Base-by-base conservation (phyloP, 176 grass and related monocot genomes). In the Carex scoparia region DNA sequence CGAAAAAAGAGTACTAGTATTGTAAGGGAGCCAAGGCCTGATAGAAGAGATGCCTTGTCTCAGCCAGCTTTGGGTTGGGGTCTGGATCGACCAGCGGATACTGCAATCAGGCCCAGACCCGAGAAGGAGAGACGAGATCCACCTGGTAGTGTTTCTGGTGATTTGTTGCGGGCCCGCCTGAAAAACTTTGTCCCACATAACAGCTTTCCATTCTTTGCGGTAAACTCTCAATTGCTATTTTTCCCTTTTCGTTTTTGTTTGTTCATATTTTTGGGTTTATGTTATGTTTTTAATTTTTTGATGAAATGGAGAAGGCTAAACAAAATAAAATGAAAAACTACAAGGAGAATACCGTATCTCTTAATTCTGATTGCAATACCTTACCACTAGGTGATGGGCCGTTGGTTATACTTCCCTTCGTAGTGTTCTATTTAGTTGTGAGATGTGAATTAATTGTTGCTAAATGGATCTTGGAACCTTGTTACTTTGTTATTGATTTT, bases 181-280 rank as follows among this genome's bases (percentile, higher is more conserved):
- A 94, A 89, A 79, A 95, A 87, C 16, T 88, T 91, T 57, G 90
- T 92, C 82, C 89, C 89, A 62, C 86, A 98, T 84, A 82, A 73
- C 85, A 92, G 93, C 84, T 99, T 99, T 80, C 96, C 96, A n/a
- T 99, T 95, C 79, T 89, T 63, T 88, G 85, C 89, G 16, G 97
- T 99, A 99, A 84, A 90, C 77, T 35, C 65, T 71, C 64, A 82
- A 84, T 54, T 46, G 5, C 57, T 84, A 58, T 85, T n/a, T 54
- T 54, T 73, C 2, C 56, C 83, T 81, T 31, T 60, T 49, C 18
- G 14, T 72, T 67, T 79, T 71, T 51, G 61, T 91, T 70, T 69
- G 2, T 57, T 59, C 31, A 68, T 65, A 68, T 74, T 59, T 82
- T 28, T 53, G 1, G 19, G 76, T 42, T 84, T 69, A 40, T 40